Conservation (phyloP, 2,329 filamentous ascomycete species). For the Tolypocladium sp. region DNA sequence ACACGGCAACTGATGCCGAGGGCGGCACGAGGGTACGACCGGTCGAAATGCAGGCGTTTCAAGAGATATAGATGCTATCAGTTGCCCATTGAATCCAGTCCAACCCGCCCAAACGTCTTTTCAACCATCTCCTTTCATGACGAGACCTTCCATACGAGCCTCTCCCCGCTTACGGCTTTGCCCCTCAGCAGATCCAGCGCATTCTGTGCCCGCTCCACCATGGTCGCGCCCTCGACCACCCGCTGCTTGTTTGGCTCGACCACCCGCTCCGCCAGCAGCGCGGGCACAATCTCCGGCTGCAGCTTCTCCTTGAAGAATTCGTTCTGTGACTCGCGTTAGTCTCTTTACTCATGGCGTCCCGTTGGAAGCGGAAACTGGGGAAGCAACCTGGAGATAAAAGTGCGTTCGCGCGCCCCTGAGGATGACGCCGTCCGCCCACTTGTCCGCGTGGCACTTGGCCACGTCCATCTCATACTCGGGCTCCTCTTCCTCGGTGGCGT, state of each 20-base stretch:
- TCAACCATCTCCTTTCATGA: neutral
- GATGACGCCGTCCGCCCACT: constrained; percentile 44
- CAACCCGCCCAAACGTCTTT: neutral
- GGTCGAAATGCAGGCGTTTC: neutral
- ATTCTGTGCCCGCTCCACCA: constrained; percentile 28
- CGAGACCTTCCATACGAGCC: constrained; percentile 25
- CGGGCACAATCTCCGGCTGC: constrained; percentile 44
- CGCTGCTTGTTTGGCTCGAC: constrained; percentile 31
- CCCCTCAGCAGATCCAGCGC: constrained; percentile 25
- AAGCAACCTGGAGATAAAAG: constrained; percentile 15
- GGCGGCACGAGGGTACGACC: neutral
- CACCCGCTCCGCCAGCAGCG: constrained; percentile 28
- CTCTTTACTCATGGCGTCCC: constrained; percentile 1
- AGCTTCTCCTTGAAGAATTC: constrained; percentile 44
- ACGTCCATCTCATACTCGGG: constrained; percentile 49
- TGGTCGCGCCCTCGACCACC: constrained; percentile 28
- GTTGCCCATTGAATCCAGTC: neutral
- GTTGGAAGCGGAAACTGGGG: neutral
- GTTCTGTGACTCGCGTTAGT: constrained; percentile 30
- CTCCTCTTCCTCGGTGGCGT: constrained; percentile 34
- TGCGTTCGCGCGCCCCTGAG: constrained; percentile 38
- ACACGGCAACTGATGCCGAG: neutral
- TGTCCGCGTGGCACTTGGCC: constrained; percentile 20
- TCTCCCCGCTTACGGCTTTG: constrained; percentile 30
- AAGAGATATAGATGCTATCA: neutral